Evolutionary conservation across 1,284 basidiomycete species (phyloP).

Genomic region (Ceratorhiza oryzae-sativae): DNA sequence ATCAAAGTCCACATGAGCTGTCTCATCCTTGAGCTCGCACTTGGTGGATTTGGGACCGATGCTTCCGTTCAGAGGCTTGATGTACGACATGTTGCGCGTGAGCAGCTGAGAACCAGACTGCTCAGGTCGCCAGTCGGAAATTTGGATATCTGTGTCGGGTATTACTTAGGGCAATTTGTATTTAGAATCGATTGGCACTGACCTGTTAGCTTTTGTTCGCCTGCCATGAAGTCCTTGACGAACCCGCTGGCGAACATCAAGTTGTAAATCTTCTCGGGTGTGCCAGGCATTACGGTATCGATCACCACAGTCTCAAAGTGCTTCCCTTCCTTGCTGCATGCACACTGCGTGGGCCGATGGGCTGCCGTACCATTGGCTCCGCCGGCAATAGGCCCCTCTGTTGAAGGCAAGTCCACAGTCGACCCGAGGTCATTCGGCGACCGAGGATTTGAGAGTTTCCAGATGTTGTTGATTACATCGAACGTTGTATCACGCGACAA

Average conservation of each 20-base stretch:
- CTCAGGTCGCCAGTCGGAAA: conserved; percentile 86
- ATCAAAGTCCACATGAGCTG: conserved; percentile 81
- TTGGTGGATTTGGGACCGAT: conserved; percentile 95
- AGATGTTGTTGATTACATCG: conserved; percentile 82
- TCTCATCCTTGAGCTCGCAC: conserved; percentile 90
- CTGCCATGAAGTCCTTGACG: conserved; percentile 89
- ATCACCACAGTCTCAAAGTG: conserved; percentile 80
- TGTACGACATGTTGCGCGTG: conserved; percentile 90
- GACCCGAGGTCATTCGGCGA: conserved; percentile 37
- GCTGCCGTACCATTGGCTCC: conserved; percentile 52
- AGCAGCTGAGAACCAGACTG: conserved; percentile 70
- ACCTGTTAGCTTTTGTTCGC: conserved; percentile 90
- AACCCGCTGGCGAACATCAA: conserved; percentile 95
- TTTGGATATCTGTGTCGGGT: conserved; percentile 75
- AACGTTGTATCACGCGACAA: conserved; percentile 94
- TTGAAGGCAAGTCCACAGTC: conserved; percentile 4
- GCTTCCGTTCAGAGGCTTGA: conserved; percentile 87
- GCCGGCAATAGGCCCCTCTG: conserved; percentile 36
- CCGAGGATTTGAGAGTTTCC: conserved; percentile 53
- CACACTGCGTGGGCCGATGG: conserved; percentile 68
- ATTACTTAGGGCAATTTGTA: not conserved
- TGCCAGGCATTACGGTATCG: conserved; percentile 82
- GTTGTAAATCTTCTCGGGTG: conserved; percentile 94
- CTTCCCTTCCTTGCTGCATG: conserved; percentile 72
- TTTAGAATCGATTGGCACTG: conserved; percentile 47